phyloP scores from a whole-genome alignment of 768 basidiomycete genomes.

The Pseudohyphozyma bogoriensis region DNA sequence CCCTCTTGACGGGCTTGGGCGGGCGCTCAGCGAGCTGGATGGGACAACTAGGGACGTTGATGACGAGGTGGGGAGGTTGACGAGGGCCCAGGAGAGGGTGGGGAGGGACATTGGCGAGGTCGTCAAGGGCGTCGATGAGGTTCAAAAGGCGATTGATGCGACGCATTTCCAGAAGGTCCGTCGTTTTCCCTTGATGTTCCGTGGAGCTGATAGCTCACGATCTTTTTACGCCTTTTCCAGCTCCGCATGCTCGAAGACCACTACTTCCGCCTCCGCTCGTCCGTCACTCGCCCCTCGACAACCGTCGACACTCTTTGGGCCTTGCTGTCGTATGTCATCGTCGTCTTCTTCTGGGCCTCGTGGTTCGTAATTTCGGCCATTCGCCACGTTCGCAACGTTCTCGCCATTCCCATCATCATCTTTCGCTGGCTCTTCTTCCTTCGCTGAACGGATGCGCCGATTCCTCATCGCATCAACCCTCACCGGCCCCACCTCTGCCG shows the following conservation, averaged over 20 bases:
- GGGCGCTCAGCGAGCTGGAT: not conserved
- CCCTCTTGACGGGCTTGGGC: not conserved
- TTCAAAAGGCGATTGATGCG: not conserved
- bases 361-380: conserved; percentile 3
- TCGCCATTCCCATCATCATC: not conserved
- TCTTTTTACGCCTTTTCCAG: no score
- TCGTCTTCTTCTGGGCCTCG: conserved; percentile 4
- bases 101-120: not conserved
- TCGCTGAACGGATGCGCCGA: no score
- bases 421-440: conserved; percentile 1
- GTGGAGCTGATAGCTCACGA: not conserved
- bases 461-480: no score
- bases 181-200: no score
- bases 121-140: not conserved
- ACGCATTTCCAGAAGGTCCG: not conserved
- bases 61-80: not conserved
- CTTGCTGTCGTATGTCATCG: not conserved
- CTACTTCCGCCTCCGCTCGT: conserved; percentile 6
- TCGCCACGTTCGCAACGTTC: not conserved
- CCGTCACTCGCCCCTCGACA: not conserved
- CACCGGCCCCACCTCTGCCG: no score
- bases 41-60: not conserved
- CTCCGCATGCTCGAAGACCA: conserved; percentile 12
- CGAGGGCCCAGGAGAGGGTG: conserved; percentile 1
- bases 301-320: conserved; percentile 5